phyloP scores from a whole-genome alignment of 495 filamentous ascomycete species.

The Jackrogersella multiformis region DNA sequence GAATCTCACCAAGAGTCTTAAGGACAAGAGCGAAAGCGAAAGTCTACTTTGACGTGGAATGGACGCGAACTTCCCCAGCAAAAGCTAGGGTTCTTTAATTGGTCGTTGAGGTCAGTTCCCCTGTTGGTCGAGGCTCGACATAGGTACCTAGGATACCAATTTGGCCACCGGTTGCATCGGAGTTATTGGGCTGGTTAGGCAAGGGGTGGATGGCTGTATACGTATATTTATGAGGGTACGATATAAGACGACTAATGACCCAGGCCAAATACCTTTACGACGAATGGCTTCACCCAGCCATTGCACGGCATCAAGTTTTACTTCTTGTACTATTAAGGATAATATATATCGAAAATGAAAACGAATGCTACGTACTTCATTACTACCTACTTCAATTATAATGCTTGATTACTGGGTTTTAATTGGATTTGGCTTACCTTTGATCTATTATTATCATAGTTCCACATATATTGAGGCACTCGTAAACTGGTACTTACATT shows the following conservation, averaged over 20 bases:
- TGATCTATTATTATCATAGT: no score
- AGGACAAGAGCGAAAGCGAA: constrained; percentile 18
- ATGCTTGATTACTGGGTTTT: no score
- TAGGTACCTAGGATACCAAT: no score
- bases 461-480: no score
- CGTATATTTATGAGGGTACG: not conserved
- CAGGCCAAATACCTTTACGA: not conserved
- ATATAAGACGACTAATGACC: constrained; percentile 6
- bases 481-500: no score
- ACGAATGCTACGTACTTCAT: no score
- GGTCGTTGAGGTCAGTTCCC: no score
- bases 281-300: not conserved
- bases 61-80: not conserved
- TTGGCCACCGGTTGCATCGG: constrained; percentile 4
- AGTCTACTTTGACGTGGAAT: constrained; percentile 9
- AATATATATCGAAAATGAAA: not conserved
- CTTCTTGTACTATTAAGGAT: not conserved
- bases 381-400: no score
- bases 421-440: no score
- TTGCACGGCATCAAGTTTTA: not conserved
- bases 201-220: not conserved
- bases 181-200: not conserved
- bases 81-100: not conserved
- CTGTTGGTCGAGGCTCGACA: no score
- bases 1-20: constrained; percentile 22